A percentile compares a stretch with the other conserved stretches of the same genome.
These are phyloP conservation scores for Raphanus raphanistrum DNA, from an alignment of 345 rosid species.

Conservation along the genomic window DNA sequence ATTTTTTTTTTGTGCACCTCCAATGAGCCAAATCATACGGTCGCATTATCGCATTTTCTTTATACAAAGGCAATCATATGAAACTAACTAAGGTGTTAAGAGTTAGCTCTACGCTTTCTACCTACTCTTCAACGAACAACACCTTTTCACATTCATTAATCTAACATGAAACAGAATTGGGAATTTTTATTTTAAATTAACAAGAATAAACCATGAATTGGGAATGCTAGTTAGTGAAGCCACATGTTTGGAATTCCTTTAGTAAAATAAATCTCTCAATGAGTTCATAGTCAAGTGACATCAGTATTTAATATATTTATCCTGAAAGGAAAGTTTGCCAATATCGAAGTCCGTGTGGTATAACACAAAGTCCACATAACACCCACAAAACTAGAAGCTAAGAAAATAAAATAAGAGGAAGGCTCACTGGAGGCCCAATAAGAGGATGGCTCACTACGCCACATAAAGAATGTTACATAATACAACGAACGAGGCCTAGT, in stretches of 20 bases:
- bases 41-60: conserved; percentile 18
- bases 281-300: not conserved
- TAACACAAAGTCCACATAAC: not conserved
- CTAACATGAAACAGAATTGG: not conserved
- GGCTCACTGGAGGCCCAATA: not conserved
- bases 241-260: too few relatives aligned
- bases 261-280: not conserved
- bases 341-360: not conserved
- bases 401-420: not conserved
- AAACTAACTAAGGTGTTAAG: conserved; percentile 9
- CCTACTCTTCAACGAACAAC: conserved; percentile 33
- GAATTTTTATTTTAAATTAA: not conserved
- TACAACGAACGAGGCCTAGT: not conserved
- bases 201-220: not conserved
- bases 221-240: not conserved
- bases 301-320: not conserved
- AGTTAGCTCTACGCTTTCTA: conserved; percentile 33
- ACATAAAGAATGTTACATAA: not conserved
- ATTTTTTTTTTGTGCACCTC: too few relatives aligned
- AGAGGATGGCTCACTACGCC: not conserved
- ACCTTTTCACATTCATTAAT: conserved; percentile 11
- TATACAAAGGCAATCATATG: conserved; percentile 11
- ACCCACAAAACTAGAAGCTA: too few relatives aligned
- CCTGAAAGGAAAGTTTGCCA: not conserved
- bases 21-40: conserved; percentile 18